Evolutionary conservation across 2,329 filamentous ascomycete genomes (phyloP).

Genomic region (Fusarium nurragi): DNA sequence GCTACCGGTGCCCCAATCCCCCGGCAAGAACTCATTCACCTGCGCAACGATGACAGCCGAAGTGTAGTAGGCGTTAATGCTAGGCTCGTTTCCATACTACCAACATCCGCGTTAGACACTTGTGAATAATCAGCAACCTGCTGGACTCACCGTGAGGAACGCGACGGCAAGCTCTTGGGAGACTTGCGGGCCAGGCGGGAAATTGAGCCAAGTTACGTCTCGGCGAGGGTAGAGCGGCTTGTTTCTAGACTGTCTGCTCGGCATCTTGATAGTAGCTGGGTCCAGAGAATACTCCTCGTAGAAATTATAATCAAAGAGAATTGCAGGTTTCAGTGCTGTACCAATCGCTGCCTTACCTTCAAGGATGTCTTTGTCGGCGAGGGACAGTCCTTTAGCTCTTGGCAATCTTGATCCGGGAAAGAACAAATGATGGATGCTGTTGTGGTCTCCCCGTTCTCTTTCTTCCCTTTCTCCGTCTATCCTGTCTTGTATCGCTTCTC

Average conservation of each 20-base stretch:
- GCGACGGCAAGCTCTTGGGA: slow-evolving; percentile 13
- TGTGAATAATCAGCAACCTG: background rate
- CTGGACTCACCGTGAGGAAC: background rate
- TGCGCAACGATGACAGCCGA: slow-evolving; percentile 16
- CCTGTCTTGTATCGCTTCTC: background rate
- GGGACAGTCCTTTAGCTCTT: too few species aligned
- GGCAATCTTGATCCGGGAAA: too few species aligned
- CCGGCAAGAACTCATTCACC: background rate
- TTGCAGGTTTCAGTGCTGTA: rapidly evolving
- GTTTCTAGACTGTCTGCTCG: too few species aligned
- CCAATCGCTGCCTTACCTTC: background rate
- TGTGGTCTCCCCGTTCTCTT: too few species aligned
- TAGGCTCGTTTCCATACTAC: slow-evolving; percentile 13
- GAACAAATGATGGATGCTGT: too few species aligned
- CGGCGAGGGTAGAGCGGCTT: background rate
- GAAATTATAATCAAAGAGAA: background rate
- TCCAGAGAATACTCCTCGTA: background rate
- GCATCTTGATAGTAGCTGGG: background rate
- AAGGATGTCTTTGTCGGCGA: background rate
- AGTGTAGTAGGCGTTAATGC: background rate
- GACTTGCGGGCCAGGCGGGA: background rate
- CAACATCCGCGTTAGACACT: background rate
- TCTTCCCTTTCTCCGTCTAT: too few species aligned
- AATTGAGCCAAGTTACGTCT: slow-evolving; percentile 22
- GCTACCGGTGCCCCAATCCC: rapidly evolving